Percentiles rank a stretch among this genome's conserved stretches.
These are phyloP conservation scores for Zymoseptoria tritici DNA, from an alignment of 2,329 filamentous ascomycete genomes.

Conservation along the genomic window DNA sequence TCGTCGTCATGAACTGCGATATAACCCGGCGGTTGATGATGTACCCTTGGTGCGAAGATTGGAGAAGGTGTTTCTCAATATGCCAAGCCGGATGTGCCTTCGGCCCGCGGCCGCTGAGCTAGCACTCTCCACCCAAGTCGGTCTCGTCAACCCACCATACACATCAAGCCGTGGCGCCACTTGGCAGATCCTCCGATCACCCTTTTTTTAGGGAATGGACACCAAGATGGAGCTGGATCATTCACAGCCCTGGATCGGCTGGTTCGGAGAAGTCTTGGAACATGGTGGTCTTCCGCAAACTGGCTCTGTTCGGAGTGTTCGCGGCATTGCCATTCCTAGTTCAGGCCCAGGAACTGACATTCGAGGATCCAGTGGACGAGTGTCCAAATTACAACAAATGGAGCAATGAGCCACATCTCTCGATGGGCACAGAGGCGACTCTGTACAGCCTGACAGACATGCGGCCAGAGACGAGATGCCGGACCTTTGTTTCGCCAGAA, in stretches of 20 bases:
- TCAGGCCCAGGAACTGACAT: neutral
- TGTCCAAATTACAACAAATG: slow-evolving; percentile 38
- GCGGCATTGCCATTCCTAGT: neutral
- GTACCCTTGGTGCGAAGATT: neutral
- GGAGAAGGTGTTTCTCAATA: neutral
- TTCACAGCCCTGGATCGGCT: neutral
- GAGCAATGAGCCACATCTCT: slow-evolving; percentile 31
- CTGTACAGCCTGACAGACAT: slow-evolving; percentile 37
- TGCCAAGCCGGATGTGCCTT: neutral
- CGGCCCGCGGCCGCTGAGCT: neutral
- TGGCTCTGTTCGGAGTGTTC: neutral
- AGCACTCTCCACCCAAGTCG: neutral
- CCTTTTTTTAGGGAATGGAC: neutral
- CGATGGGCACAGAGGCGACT: slow-evolving; percentile 32
- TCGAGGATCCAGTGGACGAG: slow-evolving; percentile 10
- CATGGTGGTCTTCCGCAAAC: neutral
- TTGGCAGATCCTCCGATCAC: neutral
- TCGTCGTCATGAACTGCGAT: neutral
- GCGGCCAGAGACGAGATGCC: slow-evolving; percentile 35
- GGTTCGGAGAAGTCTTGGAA: neutral
- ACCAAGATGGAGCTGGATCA: neutral
- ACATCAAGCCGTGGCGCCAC: neutral
- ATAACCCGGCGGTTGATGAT: too few relatives aligned
- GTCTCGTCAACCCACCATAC: too few relatives aligned
- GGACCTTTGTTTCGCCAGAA: slow-evolving; percentile 31